Evolutionary conservation across 805 yeast species (phyloP), one percentile per base, ranked within the genome.

Genomic region (Lachancea cidri): DNA sequence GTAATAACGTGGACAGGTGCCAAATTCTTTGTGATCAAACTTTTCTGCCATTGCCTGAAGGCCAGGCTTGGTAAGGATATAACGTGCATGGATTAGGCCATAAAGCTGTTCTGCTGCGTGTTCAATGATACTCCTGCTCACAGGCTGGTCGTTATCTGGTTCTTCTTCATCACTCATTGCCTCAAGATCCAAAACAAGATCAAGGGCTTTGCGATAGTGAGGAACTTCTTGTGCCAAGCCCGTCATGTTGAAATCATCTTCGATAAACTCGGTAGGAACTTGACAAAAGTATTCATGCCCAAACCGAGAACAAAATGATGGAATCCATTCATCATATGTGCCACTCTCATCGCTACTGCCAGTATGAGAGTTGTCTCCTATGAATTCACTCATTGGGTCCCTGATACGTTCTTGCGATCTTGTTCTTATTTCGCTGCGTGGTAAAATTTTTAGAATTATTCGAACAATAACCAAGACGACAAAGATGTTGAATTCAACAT

Each of bases 221-320:
- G 97, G 95, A 7, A 93, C 96, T 44, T 85, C 79, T 49, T 81
- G 75, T 24, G 83, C 73, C 39, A 93, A 72, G 1, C 98, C 97
- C 1, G 98, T 89, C 55, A 93, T 72, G 60, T 93, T 93, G 72
- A 93, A 93, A 52, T 93, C 98, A 64, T 93, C 98, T 54, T 89
- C 97, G 46, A 93, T 86, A 63, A 88, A 93, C 37, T 87, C 96
- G 36, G 85, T 87, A 1, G 88, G 74, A 4, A 93, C 96, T 52
- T 89, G 94, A 33, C 89, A 95, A 62, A 88, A 88, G 61, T 81
- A 91, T 58, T 93, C 94, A 60, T 86, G 91, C 17, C 91, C 91
- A 55, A 81, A 83, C 52, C 78, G 68, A 35, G 83, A 74, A 58
- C 94, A 84, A 62, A 81, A 86, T 50, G 81, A 81, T 45, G 83